These are phyloP conservation scores for Vishniacozyma victoriae DNA, from an alignment of 768 basidiomycete species.

Conservation along the genomic window DNA sequence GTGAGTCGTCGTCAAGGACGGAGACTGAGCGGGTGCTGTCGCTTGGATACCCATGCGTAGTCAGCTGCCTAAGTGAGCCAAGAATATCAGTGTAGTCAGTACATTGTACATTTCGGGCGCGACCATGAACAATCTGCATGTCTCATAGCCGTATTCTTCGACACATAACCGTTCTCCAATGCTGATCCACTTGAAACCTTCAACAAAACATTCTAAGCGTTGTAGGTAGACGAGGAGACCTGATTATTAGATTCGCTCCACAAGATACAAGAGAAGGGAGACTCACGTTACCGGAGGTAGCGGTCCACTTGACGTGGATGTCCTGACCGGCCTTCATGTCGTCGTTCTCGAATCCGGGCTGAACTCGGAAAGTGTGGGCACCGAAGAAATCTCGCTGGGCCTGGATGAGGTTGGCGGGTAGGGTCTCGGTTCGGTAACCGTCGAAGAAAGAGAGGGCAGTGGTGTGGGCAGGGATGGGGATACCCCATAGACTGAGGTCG, in stretches of 20 bases:
- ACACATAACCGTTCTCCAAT: neutral
- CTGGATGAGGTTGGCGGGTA: constrained; percentile 92
- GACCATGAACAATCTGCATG: neutral
- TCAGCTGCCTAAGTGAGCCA: too few species aligned
- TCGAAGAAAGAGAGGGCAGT: constrained; percentile 95
- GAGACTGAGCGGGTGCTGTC: too few species aligned
- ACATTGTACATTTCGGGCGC: too few species aligned
- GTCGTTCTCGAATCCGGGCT: constrained; percentile 83
- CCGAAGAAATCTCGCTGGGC: constrained; percentile 99
- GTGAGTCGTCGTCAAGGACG: too few species aligned
- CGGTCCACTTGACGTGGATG: constrained; percentile 99
- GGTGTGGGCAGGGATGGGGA: constrained; percentile 94
- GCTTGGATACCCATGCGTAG: too few species aligned
- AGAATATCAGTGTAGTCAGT: too few species aligned
- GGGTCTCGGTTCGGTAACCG: constrained; percentile 90
- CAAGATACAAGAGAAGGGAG: neutral
- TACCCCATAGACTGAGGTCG: constrained; percentile 73
- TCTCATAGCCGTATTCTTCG: neutral
- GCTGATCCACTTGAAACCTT: neutral
- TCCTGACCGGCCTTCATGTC: constrained; percentile 73
- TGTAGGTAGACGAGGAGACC: constrained; percentile 74
- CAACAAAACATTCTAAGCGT: constrained; percentile 50
- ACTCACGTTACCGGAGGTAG: constrained; percentile 81
- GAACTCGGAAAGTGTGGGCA: constrained; percentile 93
- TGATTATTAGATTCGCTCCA: constrained; percentile 7